These are phyloP conservation scores for Pinus tabuliformis DNA, from an alignment of 75 land plant genomes.

Conservation along the genomic window DNA sequence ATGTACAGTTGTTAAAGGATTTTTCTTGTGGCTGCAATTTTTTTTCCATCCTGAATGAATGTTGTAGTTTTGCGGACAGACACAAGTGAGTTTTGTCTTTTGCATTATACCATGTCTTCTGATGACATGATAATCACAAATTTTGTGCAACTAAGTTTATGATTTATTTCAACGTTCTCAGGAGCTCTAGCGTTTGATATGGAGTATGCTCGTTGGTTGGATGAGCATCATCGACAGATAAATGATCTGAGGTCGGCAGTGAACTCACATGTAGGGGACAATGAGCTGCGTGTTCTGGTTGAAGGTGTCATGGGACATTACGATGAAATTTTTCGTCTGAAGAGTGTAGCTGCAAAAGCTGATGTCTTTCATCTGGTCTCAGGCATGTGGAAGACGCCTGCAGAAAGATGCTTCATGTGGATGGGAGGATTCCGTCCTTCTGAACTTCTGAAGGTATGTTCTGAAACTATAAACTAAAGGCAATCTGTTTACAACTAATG, in stretches of 20 bases:
- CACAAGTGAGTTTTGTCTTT: not conserved
- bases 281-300: slow-evolving; percentile 70
- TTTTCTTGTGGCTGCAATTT: not conserved
- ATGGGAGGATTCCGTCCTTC: slow-evolving; percentile 87
- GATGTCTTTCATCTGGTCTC: slow-evolving; percentile 89
- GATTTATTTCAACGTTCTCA: slow-evolving; percentile 12
- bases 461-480: not conserved
- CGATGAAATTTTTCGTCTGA: slow-evolving; percentile 79
- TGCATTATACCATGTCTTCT: not conserved
- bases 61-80: not conserved
- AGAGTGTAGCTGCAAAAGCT: slow-evolving; percentile 62
- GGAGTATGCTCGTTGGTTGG: slow-evolving; percentile 81
- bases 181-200: slow-evolving; percentile 75
- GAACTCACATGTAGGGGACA: slow-evolving; percentile 72
- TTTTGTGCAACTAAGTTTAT: not conserved
- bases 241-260: slow-evolving; percentile 71
- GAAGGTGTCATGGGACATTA: slow-evolving; percentile 73
- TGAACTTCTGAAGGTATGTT: slow-evolving; percentile 79
- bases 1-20: not conserved
- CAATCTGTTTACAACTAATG: not conserved
- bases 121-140: not conserved
- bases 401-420: slow-evolving; percentile 91
- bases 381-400: slow-evolving; percentile 95
- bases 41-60: not conserved
- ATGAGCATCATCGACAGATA: slow-evolving; percentile 62